Evolutionary conservation across 306 rosid species (phyloP).

Genomic region (Cucumis cinereus): DNA sequence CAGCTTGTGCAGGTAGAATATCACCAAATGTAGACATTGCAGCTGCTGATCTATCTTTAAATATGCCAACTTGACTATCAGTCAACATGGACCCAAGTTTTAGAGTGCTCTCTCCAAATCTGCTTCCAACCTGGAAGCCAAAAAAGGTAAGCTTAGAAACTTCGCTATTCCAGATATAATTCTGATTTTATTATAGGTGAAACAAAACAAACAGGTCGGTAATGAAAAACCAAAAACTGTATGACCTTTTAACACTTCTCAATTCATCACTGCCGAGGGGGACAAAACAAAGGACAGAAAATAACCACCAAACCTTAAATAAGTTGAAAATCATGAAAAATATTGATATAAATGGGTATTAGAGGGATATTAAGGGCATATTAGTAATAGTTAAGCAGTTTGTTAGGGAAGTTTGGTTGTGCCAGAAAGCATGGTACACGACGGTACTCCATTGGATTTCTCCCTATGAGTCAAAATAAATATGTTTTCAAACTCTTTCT

Average conservation of each 20-base stretch:
- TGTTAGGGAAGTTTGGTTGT: no score
- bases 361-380: no score
- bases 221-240: background rate
- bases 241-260: background rate
- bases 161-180: conserved; percentile 2
- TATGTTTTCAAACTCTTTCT: no score
- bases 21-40: conserved; percentile 97
- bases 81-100: conserved; percentile 84
- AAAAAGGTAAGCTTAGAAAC: conserved; percentile 5
- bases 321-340: background rate
- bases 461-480: no score
- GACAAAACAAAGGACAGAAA: background rate
- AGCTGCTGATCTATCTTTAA: conserved; percentile 84
- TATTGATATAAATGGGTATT: no score
- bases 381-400: no score
- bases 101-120: conserved; percentile 94
- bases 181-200: background rate
- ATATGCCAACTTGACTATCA: conserved; percentile 95
- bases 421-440: no score
- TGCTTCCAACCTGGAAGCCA: conserved; percentile 68
- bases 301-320: background rate
- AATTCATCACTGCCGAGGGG: background rate
- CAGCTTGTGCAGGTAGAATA: conserved; percentile 91
- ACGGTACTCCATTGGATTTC: no score
- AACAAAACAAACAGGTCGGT: background rate